phyloP scores from a whole-genome alignment of 2,329 filamentous ascomycete species.

The Sclerotinia spermophila region DNA sequence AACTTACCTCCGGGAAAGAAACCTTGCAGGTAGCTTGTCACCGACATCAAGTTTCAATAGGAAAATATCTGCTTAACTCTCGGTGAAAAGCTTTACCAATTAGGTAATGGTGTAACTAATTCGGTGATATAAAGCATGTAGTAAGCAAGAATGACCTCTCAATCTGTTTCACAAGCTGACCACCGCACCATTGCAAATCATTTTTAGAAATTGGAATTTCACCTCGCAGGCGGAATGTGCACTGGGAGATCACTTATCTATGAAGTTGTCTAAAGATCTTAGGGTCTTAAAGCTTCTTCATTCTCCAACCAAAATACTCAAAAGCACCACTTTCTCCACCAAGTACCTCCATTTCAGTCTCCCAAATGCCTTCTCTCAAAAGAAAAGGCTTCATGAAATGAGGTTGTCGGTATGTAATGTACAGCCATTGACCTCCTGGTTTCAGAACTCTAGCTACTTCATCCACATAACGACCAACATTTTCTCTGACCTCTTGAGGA shows the following conservation, averaged over 20 bases:
- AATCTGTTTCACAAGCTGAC: too few species aligned
- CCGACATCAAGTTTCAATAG: not conserved
- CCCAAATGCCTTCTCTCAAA: slow-evolving; percentile 1
- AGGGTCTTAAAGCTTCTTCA: slow-evolving; percentile 3
- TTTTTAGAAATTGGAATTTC: not conserved
- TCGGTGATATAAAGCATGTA: too few species aligned
- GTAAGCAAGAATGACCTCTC: not conserved
- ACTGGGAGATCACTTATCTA: not conserved
- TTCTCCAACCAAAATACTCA: slow-evolving; percentile 1
- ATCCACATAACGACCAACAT: slow-evolving; percentile 47
- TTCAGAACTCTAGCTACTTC: slow-evolving; percentile 50
- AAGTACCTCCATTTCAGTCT: not conserved
- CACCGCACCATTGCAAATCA: not conserved
- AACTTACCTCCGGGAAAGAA: not conserved
- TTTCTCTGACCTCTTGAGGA: slow-evolving; percentile 46
- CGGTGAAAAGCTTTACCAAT: too few species aligned
- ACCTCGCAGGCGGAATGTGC: not conserved
- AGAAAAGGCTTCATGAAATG: slow-evolving; percentile 50
- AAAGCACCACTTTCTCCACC: slow-evolving; percentile 11
- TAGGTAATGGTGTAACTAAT: too few species aligned
- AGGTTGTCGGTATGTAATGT: slow-evolving; percentile 52
- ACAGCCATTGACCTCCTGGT: slow-evolving; percentile 47
- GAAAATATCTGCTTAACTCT: too few species aligned
- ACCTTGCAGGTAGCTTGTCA: not conserved
- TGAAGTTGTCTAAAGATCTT: not conserved